Percentiles rank a stretch among this genome's conserved stretches.
phyloP scores from a whole-genome alignment of 2,329 filamentous ascomycete genomes.

The Capronia coronata region DNA sequence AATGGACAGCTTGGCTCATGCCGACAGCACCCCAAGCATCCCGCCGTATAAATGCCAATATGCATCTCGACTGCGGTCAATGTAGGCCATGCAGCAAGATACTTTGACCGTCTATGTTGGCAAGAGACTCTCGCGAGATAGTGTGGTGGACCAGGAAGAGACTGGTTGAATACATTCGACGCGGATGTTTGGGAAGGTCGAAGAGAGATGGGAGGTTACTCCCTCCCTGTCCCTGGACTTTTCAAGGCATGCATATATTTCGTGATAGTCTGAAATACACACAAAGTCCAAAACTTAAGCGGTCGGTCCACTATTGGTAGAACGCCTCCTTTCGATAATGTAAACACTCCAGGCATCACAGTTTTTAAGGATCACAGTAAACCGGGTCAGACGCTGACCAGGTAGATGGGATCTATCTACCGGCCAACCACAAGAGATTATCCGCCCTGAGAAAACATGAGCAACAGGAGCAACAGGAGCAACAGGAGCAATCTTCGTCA shows the following conservation, averaged over 20 bases:
- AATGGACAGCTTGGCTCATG: not conserved
- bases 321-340: too few species aligned
- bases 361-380: too few species aligned
- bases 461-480: too few species aligned
- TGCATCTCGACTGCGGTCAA: not conserved
- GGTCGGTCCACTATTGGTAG: too few species aligned
- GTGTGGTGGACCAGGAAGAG: not conserved
- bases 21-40: not conserved
- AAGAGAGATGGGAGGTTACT: not conserved
- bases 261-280: not conserved
- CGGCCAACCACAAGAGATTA: too few species aligned
- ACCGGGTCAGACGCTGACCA: too few species aligned
- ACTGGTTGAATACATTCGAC: not conserved
- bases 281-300: not conserved
- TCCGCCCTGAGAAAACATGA: too few species aligned
- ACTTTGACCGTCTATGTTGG: not conserved
- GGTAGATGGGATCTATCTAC: too few species aligned
- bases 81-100: not conserved
- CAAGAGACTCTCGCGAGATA: not conserved
- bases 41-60: not conserved
- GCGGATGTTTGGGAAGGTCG: constrained; percentile 2
- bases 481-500: too few species aligned
- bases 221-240: not conserved
- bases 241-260: not conserved
- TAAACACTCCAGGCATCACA: too few species aligned